Percentiles rank a stretch among this genome's conserved stretches.
phyloP scores from a whole-genome alignment of 2,329 filamentous ascomycete genomes.

The Diaporthe longicolla region DNA sequence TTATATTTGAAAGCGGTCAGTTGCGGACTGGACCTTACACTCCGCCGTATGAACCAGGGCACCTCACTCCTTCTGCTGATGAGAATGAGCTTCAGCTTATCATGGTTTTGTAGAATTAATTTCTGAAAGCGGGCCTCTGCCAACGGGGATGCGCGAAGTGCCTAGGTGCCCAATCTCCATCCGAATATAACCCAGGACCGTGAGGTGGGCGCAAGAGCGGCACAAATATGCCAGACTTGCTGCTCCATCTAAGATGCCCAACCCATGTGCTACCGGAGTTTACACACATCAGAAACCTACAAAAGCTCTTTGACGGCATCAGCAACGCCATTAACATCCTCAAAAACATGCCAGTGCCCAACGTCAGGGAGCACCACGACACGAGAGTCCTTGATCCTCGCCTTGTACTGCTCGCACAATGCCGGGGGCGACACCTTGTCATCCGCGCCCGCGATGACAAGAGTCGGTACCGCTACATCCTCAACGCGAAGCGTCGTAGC shows the following conservation, averaged over 20 bases:
- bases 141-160: no score
- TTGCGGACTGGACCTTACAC: no score
- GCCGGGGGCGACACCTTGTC: neutral
- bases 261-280: neutral
- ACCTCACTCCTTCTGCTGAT: no score
- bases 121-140: no score
- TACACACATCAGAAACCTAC: neutral
- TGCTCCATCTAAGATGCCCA: neutral
- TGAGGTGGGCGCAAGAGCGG: neutral
- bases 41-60: no score
- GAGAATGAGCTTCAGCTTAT: no score
- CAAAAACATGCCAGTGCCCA: constrained; percentile 5
- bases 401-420: neutral
- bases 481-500: neutral
- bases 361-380: neutral
- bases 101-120: no score
- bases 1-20: no score
- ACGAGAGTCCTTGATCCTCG: neutral
- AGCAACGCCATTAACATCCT: neutral
- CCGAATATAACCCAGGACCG: neutral
- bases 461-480: neutral
- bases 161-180: no score
- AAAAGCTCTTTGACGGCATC: neutral
- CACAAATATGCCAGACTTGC: neutral
- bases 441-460: neutral